Evolutionary conservation across 768 basidiomycete genomes (phyloP).

Genomic region (Mycena crocata): DNA sequence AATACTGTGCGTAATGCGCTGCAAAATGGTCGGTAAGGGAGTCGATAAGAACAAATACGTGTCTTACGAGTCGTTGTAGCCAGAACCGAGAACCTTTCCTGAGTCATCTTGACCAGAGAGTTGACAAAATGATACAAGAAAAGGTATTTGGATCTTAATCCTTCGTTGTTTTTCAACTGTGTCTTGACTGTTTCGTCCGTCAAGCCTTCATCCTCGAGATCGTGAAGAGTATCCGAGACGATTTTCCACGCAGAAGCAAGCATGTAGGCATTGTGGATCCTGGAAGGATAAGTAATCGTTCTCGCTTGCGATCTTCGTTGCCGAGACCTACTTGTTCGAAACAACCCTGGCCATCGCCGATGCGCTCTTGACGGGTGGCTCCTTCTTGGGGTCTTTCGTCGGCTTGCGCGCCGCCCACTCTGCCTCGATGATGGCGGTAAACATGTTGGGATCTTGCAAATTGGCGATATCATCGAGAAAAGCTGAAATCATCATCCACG

Average conservation of each 20-base stretch:
- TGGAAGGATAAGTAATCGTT: slow-evolving; percentile 44
- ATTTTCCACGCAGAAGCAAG: slow-evolving; percentile 87
- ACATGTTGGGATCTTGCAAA: slow-evolving; percentile 74
- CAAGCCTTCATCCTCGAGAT: slow-evolving; percentile 66
- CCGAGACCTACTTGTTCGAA: slow-evolving; percentile 62
- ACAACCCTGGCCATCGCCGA: slow-evolving; percentile 68
- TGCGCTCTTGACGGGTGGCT: slow-evolving; percentile 51
- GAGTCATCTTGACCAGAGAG: slow-evolving; percentile 68
- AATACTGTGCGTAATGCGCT: slow-evolving; percentile 82
- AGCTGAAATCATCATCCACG: slow-evolving; percentile 48
- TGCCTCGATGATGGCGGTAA: slow-evolving; percentile 64
- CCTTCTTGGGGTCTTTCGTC: slow-evolving; percentile 41
- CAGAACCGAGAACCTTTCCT: slow-evolving; percentile 74
- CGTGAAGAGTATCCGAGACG: slow-evolving; percentile 67
- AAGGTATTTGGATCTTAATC: slow-evolving; percentile 70
- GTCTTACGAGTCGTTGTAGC: slow-evolving; percentile 77
- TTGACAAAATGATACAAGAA: slow-evolving; percentile 72
- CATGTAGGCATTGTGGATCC: slow-evolving; percentile 86
- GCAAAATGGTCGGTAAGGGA: slow-evolving; percentile 8
- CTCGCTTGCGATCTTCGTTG: neutral
- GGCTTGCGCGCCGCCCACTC: slow-evolving; percentile 68
- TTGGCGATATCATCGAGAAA: slow-evolving; percentile 77
- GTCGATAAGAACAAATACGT: slow-evolving; percentile 12
- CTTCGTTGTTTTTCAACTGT: slow-evolving; percentile 63
- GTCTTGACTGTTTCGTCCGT: slow-evolving; percentile 62